These are phyloP conservation scores for Boletellus ananiceps DNA, from an alignment of 768 basidiomycete species.

Conservation along the genomic window DNA sequence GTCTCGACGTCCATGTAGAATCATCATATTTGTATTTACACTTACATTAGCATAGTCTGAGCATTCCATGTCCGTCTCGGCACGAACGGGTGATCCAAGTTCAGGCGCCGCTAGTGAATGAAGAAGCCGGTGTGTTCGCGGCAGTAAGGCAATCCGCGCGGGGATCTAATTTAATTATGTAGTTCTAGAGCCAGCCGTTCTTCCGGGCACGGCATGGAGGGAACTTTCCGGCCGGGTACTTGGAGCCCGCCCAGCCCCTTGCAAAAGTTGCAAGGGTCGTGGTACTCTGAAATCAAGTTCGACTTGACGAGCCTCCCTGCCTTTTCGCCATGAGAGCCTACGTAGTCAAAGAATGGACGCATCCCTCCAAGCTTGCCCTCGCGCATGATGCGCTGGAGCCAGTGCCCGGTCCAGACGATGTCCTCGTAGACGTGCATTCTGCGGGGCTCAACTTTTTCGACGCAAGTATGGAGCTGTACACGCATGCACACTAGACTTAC, in stretches of 20 bases:
- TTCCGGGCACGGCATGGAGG: neutral
- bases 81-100: too few species aligned
- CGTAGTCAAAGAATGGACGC: conserved; percentile 62
- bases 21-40: conserved; percentile 35
- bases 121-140: neutral
- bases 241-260: conserved; percentile 1
- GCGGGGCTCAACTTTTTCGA: conserved; percentile 79
- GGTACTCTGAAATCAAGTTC: neutral
- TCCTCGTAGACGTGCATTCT: conserved; percentile 72
- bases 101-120: neutral
- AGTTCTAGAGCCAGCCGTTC: too few species aligned
- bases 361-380: conserved; percentile 60
- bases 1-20: conserved; percentile 20
- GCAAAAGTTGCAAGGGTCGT: neutral
- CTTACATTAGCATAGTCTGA: conserved; percentile 23
- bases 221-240: neutral
- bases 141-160: neutral
- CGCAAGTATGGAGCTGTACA: conserved; percentile 31
- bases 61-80: neutral
- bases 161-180: neutral
- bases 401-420: conserved; percentile 41
- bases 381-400: conserved; percentile 58
- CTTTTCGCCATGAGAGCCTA: conserved; percentile 65
- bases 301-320: neutral
- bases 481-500: conserved; percentile 7